Base-by-base conservation (phyloP, 2,329 filamentous ascomycete genomes). In the Waltergamsia citrina region DNA sequence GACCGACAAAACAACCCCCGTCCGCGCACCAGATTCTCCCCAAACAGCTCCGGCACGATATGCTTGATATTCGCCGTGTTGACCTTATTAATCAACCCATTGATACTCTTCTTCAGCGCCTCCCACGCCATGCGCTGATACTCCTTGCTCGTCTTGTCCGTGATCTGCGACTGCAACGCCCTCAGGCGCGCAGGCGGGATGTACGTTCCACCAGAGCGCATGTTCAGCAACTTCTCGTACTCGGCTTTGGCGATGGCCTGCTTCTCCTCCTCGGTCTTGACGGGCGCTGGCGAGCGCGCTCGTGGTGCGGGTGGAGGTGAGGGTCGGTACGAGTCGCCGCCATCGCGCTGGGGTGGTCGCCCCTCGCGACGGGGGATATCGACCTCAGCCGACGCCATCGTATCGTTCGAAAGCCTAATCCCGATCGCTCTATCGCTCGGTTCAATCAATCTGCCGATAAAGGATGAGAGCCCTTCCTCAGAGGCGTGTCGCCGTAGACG, bases 101-200 rank as follows among this genome's bases (percentile, higher is more conserved):
- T 96, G 62, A 98, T 94, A 32, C 85, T 92, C 68, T 98, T 98
- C 67, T 98, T 98, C 51, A 98, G 66, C 10, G 90, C 90, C 60
- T 98, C 92, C 92, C 92, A 98, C 7, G 88, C 87, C 85, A 98
- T 94, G 49, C 92, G 85, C 71, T 96, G 92, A 54, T 94, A 96
- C 62, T 96, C 92, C 60, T 94, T 93, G 59, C 81, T 93, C 35
- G 74, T 80, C 68, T 94, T 94, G 63, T 98, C 92, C 41, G 87
- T 95, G 57, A 98, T 94, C 60, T 94, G 87, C 34, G 88, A 85
- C 64, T 98, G 92, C 40, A 98, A 74, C 25, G 90, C 90, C 47
- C 87, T 78, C 52, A 98, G 68, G 46, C 86, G 75, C 34, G 90
- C 90, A 1, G 92, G 92, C 15, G 92, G 92, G 41, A 98, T 94